These are phyloP conservation scores for Solanum bulbocastanum DNA, from an alignment of 257 asterid genomes.

Conservation along the genomic window DNA sequence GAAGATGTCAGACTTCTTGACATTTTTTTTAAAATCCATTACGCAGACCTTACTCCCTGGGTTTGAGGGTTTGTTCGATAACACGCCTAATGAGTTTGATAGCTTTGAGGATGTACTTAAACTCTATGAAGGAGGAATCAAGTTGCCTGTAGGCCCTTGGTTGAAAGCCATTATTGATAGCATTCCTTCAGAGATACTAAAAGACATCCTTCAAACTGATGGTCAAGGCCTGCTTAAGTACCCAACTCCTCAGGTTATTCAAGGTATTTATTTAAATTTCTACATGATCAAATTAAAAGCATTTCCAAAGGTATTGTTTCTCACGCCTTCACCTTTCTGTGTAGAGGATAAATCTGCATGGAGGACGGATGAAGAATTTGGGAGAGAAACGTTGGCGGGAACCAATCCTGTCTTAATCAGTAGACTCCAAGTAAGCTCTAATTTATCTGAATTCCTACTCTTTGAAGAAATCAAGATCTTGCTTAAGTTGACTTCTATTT, in stretches of 20 bases:
- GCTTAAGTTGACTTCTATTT: neutral
- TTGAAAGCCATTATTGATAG: conserved; percentile 25
- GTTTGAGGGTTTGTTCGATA: conserved; percentile 27
- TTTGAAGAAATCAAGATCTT: neutral
- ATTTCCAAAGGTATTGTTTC: neutral
- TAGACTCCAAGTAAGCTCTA: conserved; percentile 45
- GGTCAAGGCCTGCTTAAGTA: conserved; percentile 41
- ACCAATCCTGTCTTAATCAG: conserved; percentile 49
- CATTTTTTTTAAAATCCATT: neutral
- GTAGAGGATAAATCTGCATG: conserved; percentile 57
- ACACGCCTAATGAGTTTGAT: neutral
- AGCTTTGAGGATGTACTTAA: neutral
- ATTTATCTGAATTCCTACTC: neutral
- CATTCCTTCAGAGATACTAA: conserved; percentile 50
- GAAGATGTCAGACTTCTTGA: neutral
- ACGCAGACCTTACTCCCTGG: conserved; percentile 39
- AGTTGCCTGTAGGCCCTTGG: conserved; percentile 13
- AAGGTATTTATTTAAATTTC: conserved; percentile 26
- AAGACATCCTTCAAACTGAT: conserved; percentile 51
- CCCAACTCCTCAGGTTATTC: conserved; percentile 37
- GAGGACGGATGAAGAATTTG: conserved; percentile 82
- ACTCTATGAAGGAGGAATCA: conserved; percentile 8
- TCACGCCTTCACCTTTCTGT: neutral
- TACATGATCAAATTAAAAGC: neutral
- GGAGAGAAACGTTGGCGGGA: conserved; percentile 10